Evolutionary conservation across 805 yeast species (phyloP).

Genomic region (Saturnispora saitoi): DNA sequence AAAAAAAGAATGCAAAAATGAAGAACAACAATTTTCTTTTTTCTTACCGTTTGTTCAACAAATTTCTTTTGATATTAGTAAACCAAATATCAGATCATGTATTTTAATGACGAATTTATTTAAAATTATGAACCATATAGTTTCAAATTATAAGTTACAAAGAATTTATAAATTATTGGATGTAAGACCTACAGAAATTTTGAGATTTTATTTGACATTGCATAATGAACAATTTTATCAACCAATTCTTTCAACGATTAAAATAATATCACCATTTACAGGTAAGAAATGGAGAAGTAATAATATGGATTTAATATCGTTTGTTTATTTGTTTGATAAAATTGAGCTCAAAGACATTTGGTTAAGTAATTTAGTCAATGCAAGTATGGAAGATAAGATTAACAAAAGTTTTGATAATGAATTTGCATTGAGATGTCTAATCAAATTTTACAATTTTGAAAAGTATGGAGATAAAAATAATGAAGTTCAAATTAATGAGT

Average conservation of each 20-base stretch:
- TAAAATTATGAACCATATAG: conserved; percentile 45
- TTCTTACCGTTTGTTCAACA: conserved; percentile 26
- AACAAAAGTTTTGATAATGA: conserved; percentile 80
- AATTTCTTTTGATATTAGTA: conserved; percentile 13
- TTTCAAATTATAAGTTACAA: conserved; percentile 59
- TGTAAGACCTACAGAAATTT: conserved; percentile 51
- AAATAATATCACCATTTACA: conserved; percentile 77
- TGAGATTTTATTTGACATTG: conserved; percentile 49
- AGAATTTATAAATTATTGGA: conserved; percentile 58
- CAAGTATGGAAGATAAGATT: conserved; percentile 66
- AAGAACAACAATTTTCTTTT: conserved; percentile 15
- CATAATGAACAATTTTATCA: conserved; percentile 55
- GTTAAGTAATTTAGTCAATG: conserved; percentile 75
- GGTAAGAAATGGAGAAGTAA: conserved; percentile 91
- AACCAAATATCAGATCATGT: conserved; percentile 35
- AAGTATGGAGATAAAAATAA: conserved; percentile 48
- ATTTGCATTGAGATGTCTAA: conserved; percentile 66
- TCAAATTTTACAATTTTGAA: conserved; percentile 66
- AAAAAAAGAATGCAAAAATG: conserved; percentile 9
- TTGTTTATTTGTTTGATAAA: conserved; percentile 69
- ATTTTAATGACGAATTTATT: conserved; percentile 44
- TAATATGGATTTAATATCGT: conserved; percentile 89
- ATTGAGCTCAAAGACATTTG: conserved; percentile 74
- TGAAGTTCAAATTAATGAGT: conserved; percentile 36
- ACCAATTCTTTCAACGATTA: conserved; percentile 66